phyloP scores from a whole-genome alignment of 805 yeast species.

The Hanseniaspora lachancei region DNA sequence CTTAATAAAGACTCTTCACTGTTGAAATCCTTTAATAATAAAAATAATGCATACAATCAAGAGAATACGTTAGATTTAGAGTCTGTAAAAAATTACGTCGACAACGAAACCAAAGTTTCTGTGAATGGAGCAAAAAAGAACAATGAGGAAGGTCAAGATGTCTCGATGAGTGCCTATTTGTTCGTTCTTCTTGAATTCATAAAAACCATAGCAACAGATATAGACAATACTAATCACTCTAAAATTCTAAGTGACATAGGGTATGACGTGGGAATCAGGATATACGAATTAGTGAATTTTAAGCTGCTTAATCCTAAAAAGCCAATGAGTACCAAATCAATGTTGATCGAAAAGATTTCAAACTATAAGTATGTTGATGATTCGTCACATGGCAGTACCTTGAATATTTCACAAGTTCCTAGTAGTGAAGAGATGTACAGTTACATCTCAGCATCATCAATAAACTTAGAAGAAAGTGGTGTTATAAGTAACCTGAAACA shows the following conservation, averaged over 20 bases:
- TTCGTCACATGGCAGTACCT: neutral
- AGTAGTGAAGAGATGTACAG: neutral
- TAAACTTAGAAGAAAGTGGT: slow-evolving; percentile 31
- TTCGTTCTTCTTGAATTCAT: slow-evolving; percentile 59
- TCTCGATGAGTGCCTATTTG: slow-evolving; percentile 54
- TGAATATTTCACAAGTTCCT: slow-evolving; percentile 3
- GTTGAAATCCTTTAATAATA: neutral
- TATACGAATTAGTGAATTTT: slow-evolving; percentile 42
- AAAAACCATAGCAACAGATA: slow-evolving; percentile 40
- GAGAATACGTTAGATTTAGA: neutral
- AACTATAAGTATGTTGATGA: neutral
- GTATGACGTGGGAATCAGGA: slow-evolving; percentile 57
- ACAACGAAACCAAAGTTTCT: neutral
- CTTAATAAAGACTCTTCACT: slow-evolving; percentile 5
- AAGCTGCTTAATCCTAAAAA: slow-evolving; percentile 23
- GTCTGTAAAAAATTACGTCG: neutral
- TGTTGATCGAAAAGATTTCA: neutral
- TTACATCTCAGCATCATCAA: neutral
- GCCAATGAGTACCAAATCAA: neutral
- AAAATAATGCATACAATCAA: slow-evolving; percentile 1
- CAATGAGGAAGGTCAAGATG: slow-evolving; percentile 29
- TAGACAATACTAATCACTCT: slow-evolving; percentile 44
- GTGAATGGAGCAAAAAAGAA: neutral
- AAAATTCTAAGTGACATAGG: slow-evolving; percentile 56
- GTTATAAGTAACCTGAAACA: slow-evolving; percentile 47